Base-by-base conservation (phyloP, 2,329 filamentous ascomycete species). In the Beauveria sp. region DNA sequence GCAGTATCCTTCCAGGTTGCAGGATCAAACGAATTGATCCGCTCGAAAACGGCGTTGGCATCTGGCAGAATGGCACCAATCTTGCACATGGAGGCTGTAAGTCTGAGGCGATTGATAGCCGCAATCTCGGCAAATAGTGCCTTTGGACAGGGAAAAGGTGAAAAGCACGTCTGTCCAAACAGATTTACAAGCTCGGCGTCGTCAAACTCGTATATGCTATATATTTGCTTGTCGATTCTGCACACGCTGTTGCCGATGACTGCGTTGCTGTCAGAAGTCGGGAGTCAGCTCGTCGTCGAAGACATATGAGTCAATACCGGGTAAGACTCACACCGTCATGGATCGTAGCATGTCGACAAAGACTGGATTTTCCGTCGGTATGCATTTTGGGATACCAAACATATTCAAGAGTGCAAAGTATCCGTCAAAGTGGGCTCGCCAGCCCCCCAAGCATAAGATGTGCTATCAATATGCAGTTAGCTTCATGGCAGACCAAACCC, bases 401-500 rank as follows among this genome's bases (percentile, higher is more conserved):
- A 55, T 61, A 20, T 16, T 48, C 10, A 61, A 26, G 0, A 61
- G 51, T 3, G 51, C 59, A n/a, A 61, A 61, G 12, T 54, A 61
- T 16, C 59, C 59, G 31, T 61, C 45, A 24, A 61, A 54, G 7
- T 61, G 59, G 22, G 59, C 59, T n/a, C 59, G 50, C 59, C 59
- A 61, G 18, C 59, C 59, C 2, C n/a, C 22, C 43, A 61, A 5
- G n/a, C 49, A 61, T 34, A 61, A 31, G 12, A 61, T 52, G 31
- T 61, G 59, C 59, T 61, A 34, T 34, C 31, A 10, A 12, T 12
- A 5, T 10, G 12, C 31, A 34, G 9, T 34, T 34, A 34, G 31
- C 31, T 34, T 12, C 31, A 34, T 34, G 10, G 9, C 31, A 34
- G 10, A 12, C 12, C 31, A 34, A 34, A 12, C 31, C 4, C 31